Evolutionary conservation across 164 flowering plant species (phyloP), one percentile per base, ranked within the genome.

Genomic region (Warburgia ugandensis): DNA sequence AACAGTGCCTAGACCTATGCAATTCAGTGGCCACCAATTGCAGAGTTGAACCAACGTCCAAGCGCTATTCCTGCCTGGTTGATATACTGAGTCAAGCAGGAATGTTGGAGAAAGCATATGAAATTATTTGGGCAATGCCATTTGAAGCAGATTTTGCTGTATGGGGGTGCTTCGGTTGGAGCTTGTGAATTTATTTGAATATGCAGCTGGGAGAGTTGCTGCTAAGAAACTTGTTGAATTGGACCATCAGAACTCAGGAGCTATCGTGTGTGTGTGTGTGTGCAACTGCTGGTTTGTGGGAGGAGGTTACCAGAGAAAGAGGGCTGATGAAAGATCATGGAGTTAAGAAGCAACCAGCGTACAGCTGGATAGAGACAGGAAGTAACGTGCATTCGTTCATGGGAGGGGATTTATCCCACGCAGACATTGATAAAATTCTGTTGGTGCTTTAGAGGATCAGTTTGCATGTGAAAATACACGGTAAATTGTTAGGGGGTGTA

Each of bases 211-310:
- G 68, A 13, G 75, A 61, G 50, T n/a, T 77, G 82, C 82, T 3
- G 78, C 78, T 2, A 45, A 32, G 46, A 61, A 64, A 29, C 56
- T 74, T 31, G n/a, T 63, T 40, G 63, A 62, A 22, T 52, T 72
- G 73, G 67, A 77, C 41, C 77, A 79, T 19, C 59, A 61, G 3
- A 68, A 65, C 43, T 65, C 73, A 12, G 73, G 68, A 22, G 63
- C 75, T 19, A 70, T 72, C 52, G 53, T 77, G n/a, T 16, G 50
- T 67, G 62, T 45, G 70, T 48, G 66, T 75, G 44, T 73, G 68
- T 68, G 76, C 77, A 25, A 68, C 68, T n/a, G 63, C 55, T 37
- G 78, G 78, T 12, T 62, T 68, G 73, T 74, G 78, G 78, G 55
- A 22, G 41, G 67, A 71, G 31, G 73, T 68, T 45, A 63, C 62